Evolutionary conservation across 768 basidiomycete species (phyloP).

Genomic region (Hericium coralloides): DNA sequence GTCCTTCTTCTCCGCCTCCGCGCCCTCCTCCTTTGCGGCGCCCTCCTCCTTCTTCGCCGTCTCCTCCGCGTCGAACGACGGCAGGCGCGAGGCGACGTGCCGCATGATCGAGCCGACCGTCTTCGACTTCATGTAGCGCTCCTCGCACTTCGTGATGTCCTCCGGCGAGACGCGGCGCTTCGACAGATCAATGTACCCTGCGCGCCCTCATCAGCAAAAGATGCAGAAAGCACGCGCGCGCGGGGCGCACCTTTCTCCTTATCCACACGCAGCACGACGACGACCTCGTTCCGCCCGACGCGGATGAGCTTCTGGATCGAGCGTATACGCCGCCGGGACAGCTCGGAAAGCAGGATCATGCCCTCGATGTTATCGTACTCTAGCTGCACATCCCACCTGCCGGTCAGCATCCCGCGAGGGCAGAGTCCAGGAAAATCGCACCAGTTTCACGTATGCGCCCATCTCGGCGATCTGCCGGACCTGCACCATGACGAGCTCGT

Average conservation of each 20-base stretch:
- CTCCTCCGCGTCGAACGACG: constrained; percentile 28
- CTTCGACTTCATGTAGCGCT: constrained; percentile 97
- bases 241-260: constrained; percentile 87
- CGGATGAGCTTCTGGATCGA: constrained; percentile 98
- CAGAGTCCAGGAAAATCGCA: constrained; percentile 27
- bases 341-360: constrained; percentile 98
- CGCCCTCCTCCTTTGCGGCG: constrained; percentile 24
- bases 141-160: constrained; percentile 98
- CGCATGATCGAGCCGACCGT: constrained; percentile 89
- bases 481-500: constrained; percentile 99
- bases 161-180: constrained; percentile 97
- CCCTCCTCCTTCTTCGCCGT: constrained; percentile 2
- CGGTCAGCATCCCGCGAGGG: not conserved
- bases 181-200: constrained; percentile 97
- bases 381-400: constrained; percentile 41
- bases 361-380: constrained; percentile 99
- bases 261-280: constrained; percentile 95
- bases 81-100: constrained; percentile 81
- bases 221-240: no score
- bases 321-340: constrained; percentile 90
- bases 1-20: constrained; percentile 31
- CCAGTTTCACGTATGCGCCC: constrained; percentile 98
- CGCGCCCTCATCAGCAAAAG: no score
- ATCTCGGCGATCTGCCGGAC: constrained; percentile 99
- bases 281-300: constrained; percentile 96